These are phyloP conservation scores for Bipolaris victoriae DNA, from an alignment of 2,329 filamentous ascomycete species.

Conservation along the genomic window DNA sequence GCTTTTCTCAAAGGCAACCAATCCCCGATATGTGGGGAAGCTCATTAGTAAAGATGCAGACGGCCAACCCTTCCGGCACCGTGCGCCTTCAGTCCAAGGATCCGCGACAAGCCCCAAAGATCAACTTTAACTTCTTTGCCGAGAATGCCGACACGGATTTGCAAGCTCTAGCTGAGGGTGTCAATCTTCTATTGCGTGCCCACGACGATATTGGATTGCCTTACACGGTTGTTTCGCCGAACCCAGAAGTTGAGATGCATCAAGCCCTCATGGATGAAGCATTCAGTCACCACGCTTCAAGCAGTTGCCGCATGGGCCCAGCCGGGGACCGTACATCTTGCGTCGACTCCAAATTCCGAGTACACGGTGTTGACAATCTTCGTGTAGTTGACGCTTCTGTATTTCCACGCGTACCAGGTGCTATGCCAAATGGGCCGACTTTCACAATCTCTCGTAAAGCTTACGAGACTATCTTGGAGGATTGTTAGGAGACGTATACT, in stretches of 20 bases:
- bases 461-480: not conserved
- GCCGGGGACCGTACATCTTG: not conserved
- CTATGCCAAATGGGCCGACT: conserved; percentile 2
- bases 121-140: conserved; percentile 51
- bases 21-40: conserved; percentile 33
- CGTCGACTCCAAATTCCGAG: conserved; percentile 55
- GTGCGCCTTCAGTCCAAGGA: conserved; percentile 65
- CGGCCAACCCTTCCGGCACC: conserved; percentile 51
- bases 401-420: conserved; percentile 34
- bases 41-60: conserved; percentile 5
- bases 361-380: conserved; percentile 61
- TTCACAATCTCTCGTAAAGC: conserved; percentile 3
- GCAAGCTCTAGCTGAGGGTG: conserved; percentile 61
- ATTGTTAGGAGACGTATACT: not conserved
- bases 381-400: conserved; percentile 68
- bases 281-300: conserved; percentile 1
- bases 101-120: conserved; percentile 66
- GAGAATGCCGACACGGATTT: conserved; percentile 55
- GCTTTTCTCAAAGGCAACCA: conserved; percentile 27
- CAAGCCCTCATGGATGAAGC: conserved; percentile 33
- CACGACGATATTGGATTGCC: not conserved
- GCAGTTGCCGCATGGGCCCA: conserved; percentile 1
- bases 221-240: not conserved
- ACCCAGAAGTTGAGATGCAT: not conserved
- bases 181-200: conserved; percentile 41